A percentile compares a stretch with the other conserved stretches of the same genome.
These are phyloP conservation scores for Ciborinia camelliae DNA, from an alignment of 2,329 filamentous ascomycete genomes.

Conservation along the genomic window DNA sequence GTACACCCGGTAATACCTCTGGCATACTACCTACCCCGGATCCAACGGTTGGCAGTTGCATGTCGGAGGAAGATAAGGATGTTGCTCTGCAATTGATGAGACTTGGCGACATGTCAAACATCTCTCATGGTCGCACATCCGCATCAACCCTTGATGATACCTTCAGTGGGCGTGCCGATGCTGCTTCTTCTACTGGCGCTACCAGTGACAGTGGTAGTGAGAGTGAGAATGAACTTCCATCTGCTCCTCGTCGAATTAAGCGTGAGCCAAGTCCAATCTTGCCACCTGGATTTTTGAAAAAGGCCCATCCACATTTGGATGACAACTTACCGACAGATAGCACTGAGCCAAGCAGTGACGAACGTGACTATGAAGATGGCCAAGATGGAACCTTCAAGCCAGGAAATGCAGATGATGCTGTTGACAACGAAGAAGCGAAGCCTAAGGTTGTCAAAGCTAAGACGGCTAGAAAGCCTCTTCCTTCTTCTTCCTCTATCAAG, in stretches of 20 bases:
- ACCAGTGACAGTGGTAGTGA: constrained; percentile 75
- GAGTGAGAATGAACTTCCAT: constrained; percentile 59
- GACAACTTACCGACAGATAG: constrained; percentile 55
- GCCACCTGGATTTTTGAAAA: constrained; percentile 44
- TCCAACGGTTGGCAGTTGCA: constrained; percentile 93
- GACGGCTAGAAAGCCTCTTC: constrained; percentile 42
- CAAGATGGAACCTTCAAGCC: constrained; percentile 38
- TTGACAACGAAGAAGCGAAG: constrained; percentile 28
- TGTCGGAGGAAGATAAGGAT: constrained; percentile 91
- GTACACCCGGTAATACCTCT: constrained; percentile 44
- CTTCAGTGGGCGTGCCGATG: constrained; percentile 84
- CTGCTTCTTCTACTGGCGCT: constrained; percentile 77
- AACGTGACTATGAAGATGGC: constrained; percentile 51
- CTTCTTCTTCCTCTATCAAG: constrained; percentile 42
- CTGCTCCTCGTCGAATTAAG: constrained; percentile 57
- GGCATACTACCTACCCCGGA: constrained; percentile 87
- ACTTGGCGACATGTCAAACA: constrained; percentile 87
- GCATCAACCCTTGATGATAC: constrained; percentile 92
- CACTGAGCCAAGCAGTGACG: constrained; percentile 59
- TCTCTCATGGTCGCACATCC: constrained; percentile 88
- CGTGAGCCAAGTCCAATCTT: constrained; percentile 51
- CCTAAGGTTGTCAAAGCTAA: constrained; percentile 45
- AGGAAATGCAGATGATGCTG: constrained; percentile 28
- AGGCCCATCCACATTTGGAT: constrained; percentile 47
- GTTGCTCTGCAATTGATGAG: constrained; percentile 96